Evolutionary conservation across 345 rosid genomes (phyloP), one percentile per base, ranked within the genome.

Genomic region (Melaleuca alternifolia): DNA sequence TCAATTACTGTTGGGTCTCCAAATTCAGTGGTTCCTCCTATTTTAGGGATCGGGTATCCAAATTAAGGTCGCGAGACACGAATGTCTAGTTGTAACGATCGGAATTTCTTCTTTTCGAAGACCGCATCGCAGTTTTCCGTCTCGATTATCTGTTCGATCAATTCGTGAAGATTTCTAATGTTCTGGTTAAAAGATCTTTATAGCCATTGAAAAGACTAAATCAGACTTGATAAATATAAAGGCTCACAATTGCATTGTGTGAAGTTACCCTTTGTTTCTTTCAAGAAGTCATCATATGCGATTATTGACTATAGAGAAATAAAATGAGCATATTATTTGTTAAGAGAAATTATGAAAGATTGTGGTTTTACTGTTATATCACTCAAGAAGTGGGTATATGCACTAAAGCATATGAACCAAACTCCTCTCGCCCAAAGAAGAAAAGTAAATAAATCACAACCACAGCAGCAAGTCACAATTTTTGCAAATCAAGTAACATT

Each of bases 381-480:
- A 51, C 52, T 51, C 5, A 10, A 54, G 21, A 54, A 54, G 59
- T 2, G n/a, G 23, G 26, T 8, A 54, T 9, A 54, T 20, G 30
- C 23, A 18, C 0, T 18, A 41, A 41, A 9, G 79, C 12, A 4
- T 71, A 16, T 33, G 2, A 33, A 33, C 24, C 21, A 16, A 65
- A 3, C 46, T 41, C 41, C 41, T 41, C 41, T 41, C 41, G 41
- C 4, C 41, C 41, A 41, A 37, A 9, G 30, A 65, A 65, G 77
- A 18, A 33, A 33, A 16, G 6, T 33, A 33, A 33, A 33, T 33
- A 65, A 62, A 30, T 30, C 9, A 20, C 23, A 16, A 65, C 6
- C 0, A 6, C 15, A 1, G 7, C 41, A 10, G 3, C 1, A 0
- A 4, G 41, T 62, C 10, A 21, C 21, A 62, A 62, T n/a, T n/a